phyloP scores from a whole-genome alignment of 1,284 basidiomycete species.

The Rugiboletus extremiorientalis region DNA sequence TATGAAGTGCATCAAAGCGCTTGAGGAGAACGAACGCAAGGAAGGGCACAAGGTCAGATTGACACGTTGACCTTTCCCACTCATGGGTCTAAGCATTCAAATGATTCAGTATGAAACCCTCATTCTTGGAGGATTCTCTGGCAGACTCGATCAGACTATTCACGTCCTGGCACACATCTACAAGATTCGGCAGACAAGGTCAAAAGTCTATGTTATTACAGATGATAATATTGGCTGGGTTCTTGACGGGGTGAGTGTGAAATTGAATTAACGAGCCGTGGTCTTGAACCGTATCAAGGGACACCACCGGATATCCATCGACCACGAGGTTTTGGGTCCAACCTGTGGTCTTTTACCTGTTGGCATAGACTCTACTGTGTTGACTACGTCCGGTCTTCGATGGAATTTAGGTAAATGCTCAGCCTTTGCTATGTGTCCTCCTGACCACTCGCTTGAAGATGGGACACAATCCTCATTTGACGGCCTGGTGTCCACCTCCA shows the following conservation, averaged over 20 bases:
- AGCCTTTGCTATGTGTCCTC: background rate
- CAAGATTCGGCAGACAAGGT: slow-evolving; percentile 68
- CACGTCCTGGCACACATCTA: slow-evolving; percentile 87
- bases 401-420: slow-evolving; percentile 91
- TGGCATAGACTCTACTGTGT: slow-evolving; percentile 71
- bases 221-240: slow-evolving; percentile 92
- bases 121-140: slow-evolving; percentile 86
- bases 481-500: slow-evolving; percentile 87
- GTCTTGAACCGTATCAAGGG: slow-evolving; percentile 52
- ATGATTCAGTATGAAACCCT: slow-evolving; percentile 63
- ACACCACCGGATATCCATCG: slow-evolving; percentile 73
- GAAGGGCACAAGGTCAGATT: slow-evolving; percentile 39
- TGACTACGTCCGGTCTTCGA: slow-evolving; percentile 82
- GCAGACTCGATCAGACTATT: slow-evolving; percentile 92
- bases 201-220: slow-evolving; percentile 74
- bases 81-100: background rate
- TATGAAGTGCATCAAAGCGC: slow-evolving; percentile 81
- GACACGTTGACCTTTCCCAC: background rate
- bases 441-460: slow-evolving; percentile 35
- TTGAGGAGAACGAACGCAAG: slow-evolving; percentile 53
- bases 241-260: slow-evolving; percentile 63
- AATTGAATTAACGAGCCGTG: background rate
- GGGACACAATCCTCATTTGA: slow-evolving; percentile 73
- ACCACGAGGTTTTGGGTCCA: slow-evolving; percentile 73
- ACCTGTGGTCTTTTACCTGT: slow-evolving; percentile 95